Evolutionary conservation across 75 land plant species (phyloP), one percentile per base, ranked within the genome.

Genomic region (Selaginella moellendorffii): DNA sequence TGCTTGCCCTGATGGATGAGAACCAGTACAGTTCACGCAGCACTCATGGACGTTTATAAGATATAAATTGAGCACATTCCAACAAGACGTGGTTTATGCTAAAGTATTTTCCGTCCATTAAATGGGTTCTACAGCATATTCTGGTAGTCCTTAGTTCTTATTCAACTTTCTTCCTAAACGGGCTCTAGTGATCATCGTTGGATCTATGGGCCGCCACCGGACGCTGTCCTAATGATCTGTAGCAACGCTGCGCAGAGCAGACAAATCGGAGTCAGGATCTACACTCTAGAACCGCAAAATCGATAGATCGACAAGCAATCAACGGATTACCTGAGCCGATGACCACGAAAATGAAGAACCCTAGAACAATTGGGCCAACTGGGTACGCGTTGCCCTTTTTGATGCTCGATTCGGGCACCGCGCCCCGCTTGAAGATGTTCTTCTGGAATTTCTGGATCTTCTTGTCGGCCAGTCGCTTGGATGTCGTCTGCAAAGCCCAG

Each of bases 391-490:
- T 68, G 71, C 75, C 71, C 69, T 80, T 82, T 81, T 86, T 89
- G 0, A 62, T 29, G 1, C 79, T 66, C n/a, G 83, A 62, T 36
- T 82, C 82, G 21, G 86, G 82, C 29, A 83, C 93, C 12, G 74
- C 29, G 1, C 96, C 96, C 63, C 96, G 77, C 77, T 80, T 90
- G 31, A 73, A 76, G 5, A 90, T 74, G 76, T 90, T 90, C 75
- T 86, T 90, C 77, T 90, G 83, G 63, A 90, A 90, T 68, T 75
- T 86, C 25, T 76, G 78, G 51, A 78, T 77, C 69, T 90, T 90
- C 71, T 79, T 77, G 31, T 83, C 96, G 2, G 89, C 83, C 71
- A 90, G 72, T 9, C 96, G 80, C 87, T 64, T 80, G 17, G 93
- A 88, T 8, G 88, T 82, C 19, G 93, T 82, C 95, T 84, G 68